Conservation (phyloP, 176 grass and related monocot genomes). For the Chloris gayana region DNA sequence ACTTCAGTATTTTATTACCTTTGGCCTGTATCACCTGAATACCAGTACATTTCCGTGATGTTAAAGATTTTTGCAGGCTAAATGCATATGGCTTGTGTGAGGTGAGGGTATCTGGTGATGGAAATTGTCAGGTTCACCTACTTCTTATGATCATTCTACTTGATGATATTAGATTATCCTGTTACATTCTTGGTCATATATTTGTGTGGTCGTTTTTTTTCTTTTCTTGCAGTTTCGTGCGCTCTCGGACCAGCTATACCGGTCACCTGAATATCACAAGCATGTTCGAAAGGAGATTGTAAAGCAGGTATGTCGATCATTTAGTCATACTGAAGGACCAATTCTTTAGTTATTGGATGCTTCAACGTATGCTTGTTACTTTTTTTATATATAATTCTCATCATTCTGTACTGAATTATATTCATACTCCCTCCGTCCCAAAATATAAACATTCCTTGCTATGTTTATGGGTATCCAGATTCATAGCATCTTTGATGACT, state of each 20-base stretch:
- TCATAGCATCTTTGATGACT: too few relatives aligned
- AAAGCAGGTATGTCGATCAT: constrained; percentile 69
- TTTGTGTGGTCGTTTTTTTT: constrained; percentile 11
- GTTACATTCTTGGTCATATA: constrained; percentile 11
- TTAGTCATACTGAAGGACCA: constrained; percentile 1
- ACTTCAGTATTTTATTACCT: not conserved
- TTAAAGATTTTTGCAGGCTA: constrained; percentile 60
- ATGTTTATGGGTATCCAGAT: too few relatives aligned
- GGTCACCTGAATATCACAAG: constrained; percentile 87
- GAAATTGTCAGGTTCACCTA: constrained; percentile 87
- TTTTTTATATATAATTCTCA: not conserved
- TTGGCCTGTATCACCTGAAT: constrained; percentile 9
- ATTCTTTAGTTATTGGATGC: constrained; percentile 13
- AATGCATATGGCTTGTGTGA: constrained; percentile 88
- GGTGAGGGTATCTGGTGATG: constrained; percentile 90
- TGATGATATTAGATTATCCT: constrained; percentile 23
- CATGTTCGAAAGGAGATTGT: constrained; percentile 97
- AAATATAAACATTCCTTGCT: too few relatives aligned
- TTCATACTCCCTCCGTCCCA: too few relatives aligned
- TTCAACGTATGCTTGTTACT: constrained; percentile 23
- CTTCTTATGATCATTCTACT: constrained; percentile 19
- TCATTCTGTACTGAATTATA: not conserved
- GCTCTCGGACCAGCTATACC: constrained; percentile 92
- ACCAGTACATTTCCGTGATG: constrained; percentile 16
- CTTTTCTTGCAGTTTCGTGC: constrained; percentile 81